Evolutionary conservation across 331 rosid species (phyloP), one percentile per base, ranked within the genome.

Genomic region (Cydonia oblonga): DNA sequence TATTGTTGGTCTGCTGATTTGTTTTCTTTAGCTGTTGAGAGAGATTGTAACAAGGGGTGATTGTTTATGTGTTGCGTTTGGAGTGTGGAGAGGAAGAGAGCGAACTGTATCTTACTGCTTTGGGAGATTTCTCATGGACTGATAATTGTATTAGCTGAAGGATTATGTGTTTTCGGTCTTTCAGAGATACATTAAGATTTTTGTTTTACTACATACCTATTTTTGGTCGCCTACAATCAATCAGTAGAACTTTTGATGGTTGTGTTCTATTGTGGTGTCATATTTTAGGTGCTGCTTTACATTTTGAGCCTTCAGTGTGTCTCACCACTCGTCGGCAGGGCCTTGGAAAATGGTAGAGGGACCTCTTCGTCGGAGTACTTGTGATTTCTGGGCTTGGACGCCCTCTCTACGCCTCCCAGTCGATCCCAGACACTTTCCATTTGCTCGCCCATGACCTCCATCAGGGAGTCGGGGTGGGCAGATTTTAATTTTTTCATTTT

Each of bases 1-100:
- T 33, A 76, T 33, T 46, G 44, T 62, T 81, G 57, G 35, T 67
- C 44, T 29, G 75, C 49, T 73, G 69, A 49, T 32, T 69, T 72
- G 57, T 72, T 75, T 32, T 5, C 35, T 66, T 73, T 71, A 69
- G 61, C 82, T 76, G 73, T 76, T 76, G 60, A 60, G 74, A 49
- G 71, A 76, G 76, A 76, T 57, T 72, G 79, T 71, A 23, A 25
- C 57, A 76, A 9, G 76, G 67, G 13, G 64, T 29, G 56, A 64
- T 73, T 79, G 26, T 68, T 81, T 40, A n/a, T n/a, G 35, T 71
- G 78, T 67, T 79, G 64, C 67, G 67, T 38, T 32, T 72, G 19
- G 76, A 56, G 49, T n/a, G n/a, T 79, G 53, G 46, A 75, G 78
- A 40, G 76, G 77, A 65, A 28, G 81, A 71, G 78, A 2, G 26